Evolutionary conservation across 1,284 basidiomycete genomes (phyloP).

Genomic region (Moesziomyces sp.): DNA sequence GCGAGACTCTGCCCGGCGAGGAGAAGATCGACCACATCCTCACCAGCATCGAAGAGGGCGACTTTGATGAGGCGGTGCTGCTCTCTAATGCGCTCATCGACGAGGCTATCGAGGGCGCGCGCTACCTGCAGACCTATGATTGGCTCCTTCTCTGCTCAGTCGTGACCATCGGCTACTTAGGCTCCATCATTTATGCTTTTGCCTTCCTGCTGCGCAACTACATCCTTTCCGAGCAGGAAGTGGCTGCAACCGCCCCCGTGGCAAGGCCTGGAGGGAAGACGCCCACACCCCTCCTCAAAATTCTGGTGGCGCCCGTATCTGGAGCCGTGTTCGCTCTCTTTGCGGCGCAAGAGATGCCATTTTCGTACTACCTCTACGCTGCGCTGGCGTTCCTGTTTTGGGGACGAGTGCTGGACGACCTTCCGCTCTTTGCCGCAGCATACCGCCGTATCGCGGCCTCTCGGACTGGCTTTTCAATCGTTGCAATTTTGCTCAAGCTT

Average conservation of each 20-base stretch:
- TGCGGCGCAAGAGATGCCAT: conserved; percentile 75
- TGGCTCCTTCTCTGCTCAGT: conserved; percentile 78
- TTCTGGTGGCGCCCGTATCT: conserved; percentile 22
- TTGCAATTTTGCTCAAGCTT: conserved; percentile 4
- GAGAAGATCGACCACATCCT: conserved; percentile 66
- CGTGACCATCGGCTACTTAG: conserved; percentile 79
- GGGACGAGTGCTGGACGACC: conserved; percentile 52
- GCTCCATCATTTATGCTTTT: conserved; percentile 74
- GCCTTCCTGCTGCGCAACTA: conserved; percentile 59
- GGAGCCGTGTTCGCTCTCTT: conserved; percentile 70
- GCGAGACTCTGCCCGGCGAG: conserved; percentile 68
- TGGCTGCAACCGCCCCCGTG: background rate
- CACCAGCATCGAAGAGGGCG: conserved; percentile 56
- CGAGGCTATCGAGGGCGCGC: conserved; percentile 75
- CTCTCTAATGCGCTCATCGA: conserved; percentile 74
- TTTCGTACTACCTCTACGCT: conserved; percentile 81
- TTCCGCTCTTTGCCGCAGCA: conserved; percentile 26
- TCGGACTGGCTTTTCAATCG: background rate
- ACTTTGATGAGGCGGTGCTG: conserved; percentile 73
- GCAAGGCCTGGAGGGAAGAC: background rate
- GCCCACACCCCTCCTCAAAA: conserved; percentile 15
- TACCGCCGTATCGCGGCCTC: conserved; percentile 3
- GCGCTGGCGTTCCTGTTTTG: conserved; percentile 81
- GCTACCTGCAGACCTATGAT: conserved; percentile 87
- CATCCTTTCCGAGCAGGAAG: conserved; percentile 28